Evolutionary conservation across 179 eudicot species (phyloP), one percentile per base, ranked within the genome.

Genomic region (Nepenthes alata): DNA sequence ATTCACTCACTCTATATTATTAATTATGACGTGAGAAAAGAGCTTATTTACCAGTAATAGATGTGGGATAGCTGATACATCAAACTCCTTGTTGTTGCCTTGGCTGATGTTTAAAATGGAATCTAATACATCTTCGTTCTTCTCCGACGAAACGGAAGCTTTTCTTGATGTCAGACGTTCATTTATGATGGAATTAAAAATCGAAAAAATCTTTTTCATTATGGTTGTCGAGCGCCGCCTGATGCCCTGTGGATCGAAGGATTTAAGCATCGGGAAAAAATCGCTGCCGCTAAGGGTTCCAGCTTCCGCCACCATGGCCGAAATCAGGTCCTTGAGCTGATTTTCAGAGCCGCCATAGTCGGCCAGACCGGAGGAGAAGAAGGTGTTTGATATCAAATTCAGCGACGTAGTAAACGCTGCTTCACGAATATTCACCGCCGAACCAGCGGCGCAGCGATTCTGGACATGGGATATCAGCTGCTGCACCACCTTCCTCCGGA

Each of bases 361-460:
- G 16, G 63, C 57, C 16, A 72, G 11, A 60, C 72, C 68, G 44
- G 57, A 56, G 35, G 79, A 78, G 62, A 74, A 74, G 58, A 78
- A 54, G 35, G 74, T 78, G 62, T 54, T 75, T 39, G 79, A 74
- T 37, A 78, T 8, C 62, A 78, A 35, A 57, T 72, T 68, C 14
- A 76, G 50, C 55, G 59, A 14, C 12, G 69, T 71, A 48, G 39
- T 62, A 13, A 66, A 65, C 11, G 72, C 72, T 13, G 60, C 74
- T 14, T 72, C 65, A 25, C 71, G 66, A 39, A 72, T 62, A 3
- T 72, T 65, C 35, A 76, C 77, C 11, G 61, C 66, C 1, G 5
- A 38, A 5, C 68, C 71, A 6, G 56, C 65, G 47, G 54, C 35
- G 14, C 76, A 67, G 61, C 60, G 9, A 5, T 13, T 13, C 34